Evolutionary conservation across 305 asterid genomes (phyloP).

Genomic region (Solanum aculeatissimum): DNA sequence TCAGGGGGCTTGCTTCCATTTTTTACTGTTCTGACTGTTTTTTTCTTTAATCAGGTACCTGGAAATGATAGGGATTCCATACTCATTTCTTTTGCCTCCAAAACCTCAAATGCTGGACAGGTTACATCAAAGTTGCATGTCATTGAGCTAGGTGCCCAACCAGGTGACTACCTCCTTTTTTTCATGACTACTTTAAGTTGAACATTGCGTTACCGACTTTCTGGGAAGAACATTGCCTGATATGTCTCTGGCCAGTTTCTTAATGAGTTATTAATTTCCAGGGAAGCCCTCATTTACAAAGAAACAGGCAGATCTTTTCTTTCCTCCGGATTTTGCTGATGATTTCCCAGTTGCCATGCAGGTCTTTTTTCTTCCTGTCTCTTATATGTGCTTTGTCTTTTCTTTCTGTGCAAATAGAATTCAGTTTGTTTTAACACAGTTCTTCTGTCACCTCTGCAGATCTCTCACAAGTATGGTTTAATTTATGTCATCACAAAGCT

Average conservation of each 20-base stretch:
- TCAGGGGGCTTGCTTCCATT: background rate
- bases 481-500: conserved; percentile 76
- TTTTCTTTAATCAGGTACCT: conserved; percentile 42
- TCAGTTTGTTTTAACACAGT: conserved; percentile 1
- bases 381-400: background rate
- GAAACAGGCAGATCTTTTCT: conserved; percentile 98
- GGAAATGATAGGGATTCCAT: conserved; percentile 90
- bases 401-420: background rate
- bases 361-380: conserved; percentile 5
- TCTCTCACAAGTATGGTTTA: conserved; percentile 67
- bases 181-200: background rate
- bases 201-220: background rate
- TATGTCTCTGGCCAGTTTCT: background rate
- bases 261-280: conserved; percentile 11
- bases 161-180: conserved; percentile 35
- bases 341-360: conserved; percentile 65
- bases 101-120: conserved; percentile 61
- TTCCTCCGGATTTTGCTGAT: conserved; percentile 95
- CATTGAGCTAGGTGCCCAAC: conserved; percentile 85
- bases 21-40: background rate
- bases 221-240: conserved; percentile 40
- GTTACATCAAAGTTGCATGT: conserved; percentile 64
- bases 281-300: conserved; percentile 92
- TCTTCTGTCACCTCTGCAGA: conserved; percentile 25
- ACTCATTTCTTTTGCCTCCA: conserved; percentile 77